These are phyloP conservation scores for Wickerhamiella hasegawae DNA, from an alignment of 805 yeast genomes.

Conservation along the genomic window DNA sequence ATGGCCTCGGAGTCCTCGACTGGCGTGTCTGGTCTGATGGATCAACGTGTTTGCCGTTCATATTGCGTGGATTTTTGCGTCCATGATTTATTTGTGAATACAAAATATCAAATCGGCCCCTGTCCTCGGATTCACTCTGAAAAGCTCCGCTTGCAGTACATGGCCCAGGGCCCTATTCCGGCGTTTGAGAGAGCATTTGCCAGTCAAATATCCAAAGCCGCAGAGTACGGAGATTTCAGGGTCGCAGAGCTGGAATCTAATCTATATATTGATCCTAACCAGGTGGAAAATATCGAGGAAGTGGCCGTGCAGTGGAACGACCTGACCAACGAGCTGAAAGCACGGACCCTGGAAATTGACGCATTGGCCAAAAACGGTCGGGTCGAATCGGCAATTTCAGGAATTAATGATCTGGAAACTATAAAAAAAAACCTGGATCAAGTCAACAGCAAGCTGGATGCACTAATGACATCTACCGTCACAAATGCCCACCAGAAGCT, in stretches of 20 bases:
- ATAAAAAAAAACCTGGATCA: slow-evolving; percentile 14
- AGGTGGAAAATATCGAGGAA: slow-evolving; percentile 47
- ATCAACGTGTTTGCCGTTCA: slow-evolving; percentile 56
- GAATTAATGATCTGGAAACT: slow-evolving; percentile 34
- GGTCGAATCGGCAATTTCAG: slow-evolving; percentile 37
- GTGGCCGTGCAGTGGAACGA: slow-evolving; percentile 14
- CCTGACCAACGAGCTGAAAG: slow-evolving; percentile 29
- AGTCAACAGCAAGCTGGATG: slow-evolving; percentile 17
- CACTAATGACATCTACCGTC: slow-evolving; percentile 52
- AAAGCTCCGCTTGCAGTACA: slow-evolving; percentile 53
- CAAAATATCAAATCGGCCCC: slow-evolving; percentile 68
- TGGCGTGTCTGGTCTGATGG: slow-evolving; percentile 23
- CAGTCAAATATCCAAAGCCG: slow-evolving; percentile 34
- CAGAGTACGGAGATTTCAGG: slow-evolving; percentile 42
- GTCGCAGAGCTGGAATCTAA: background rate
- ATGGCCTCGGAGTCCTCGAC: slow-evolving; percentile 40
- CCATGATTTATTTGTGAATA: slow-evolving; percentile 63
- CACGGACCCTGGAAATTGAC: slow-evolving; percentile 29
- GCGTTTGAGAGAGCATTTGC: slow-evolving; percentile 33
- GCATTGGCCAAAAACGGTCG: background rate
- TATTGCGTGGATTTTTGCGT: slow-evolving; percentile 81
- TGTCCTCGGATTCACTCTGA: slow-evolving; percentile 67
- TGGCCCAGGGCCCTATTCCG: slow-evolving; percentile 25
- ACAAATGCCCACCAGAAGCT: slow-evolving; percentile 79
- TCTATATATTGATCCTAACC: slow-evolving; percentile 19